Evolutionary conservation across 2,329 filamentous ascomycete genomes (phyloP), one percentile per base, ranked within the genome.

Genomic region (Aspergillus sclerotialis): DNA sequence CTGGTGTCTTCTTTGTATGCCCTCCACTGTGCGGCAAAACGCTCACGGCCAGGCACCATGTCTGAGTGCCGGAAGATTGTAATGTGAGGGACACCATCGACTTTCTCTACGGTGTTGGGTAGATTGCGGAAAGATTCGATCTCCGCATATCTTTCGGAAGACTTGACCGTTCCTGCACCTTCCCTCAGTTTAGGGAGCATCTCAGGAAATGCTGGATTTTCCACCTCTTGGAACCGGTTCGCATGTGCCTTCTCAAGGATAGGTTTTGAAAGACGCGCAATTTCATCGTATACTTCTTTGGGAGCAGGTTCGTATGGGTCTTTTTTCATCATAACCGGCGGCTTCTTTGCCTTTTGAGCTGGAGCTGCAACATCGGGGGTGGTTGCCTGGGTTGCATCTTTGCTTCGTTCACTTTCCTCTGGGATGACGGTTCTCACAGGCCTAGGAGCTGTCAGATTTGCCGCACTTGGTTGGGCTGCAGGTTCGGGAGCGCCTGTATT

Each of bases 141-240:
- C 5, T 33, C 19, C 7, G 40, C 15, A 30, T 47, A 51, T 7
- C 52, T 31, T 10, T 37, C 26, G 10, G 52, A 53, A 6, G 29
- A 27, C 10, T 38, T 42, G 30, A 58, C 45, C 0, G 42, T 44
- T 3, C 55, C 56, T 15, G 52, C 48, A 11, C 57, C 56, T 12
- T 52, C 39, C 33, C 53, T 43, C n/a, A 43, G 50, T 15, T 34
- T 46, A 5, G 31, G 25, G 15, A 56, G 44, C 9, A 36, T 25
- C 27, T 54, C 48, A 6, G 45, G 48, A 19, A 43, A 38, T 3
- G 47, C 40, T 11, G 33, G 19, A 8, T 24, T 21, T 10, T 41
- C 32, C 4, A 31, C 18, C 12, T 44, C 32, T 7, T 40, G 38
- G 17, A 36, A 32, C 8, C 31, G 32, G 15, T 37, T 42, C 7